Conservation (phyloP, 1,284 basidiomycete genomes). For the Moniliophthora roreri region DNA sequence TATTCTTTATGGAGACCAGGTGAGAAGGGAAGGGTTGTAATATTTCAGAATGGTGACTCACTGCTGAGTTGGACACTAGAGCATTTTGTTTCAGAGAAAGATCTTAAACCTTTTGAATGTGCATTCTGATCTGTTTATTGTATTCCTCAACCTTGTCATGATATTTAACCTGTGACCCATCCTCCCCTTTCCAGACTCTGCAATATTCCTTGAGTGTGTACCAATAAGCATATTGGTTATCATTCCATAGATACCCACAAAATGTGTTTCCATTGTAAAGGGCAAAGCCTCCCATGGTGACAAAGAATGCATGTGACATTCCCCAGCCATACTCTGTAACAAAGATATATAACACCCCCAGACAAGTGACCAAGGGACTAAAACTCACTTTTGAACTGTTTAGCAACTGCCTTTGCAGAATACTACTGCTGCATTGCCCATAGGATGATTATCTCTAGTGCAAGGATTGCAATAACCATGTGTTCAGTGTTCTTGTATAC, state of each 20-base stretch:
- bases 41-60: too few species aligned
- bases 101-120: too few species aligned
- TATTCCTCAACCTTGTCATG: too few species aligned
- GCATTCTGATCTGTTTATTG: too few species aligned
- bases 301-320: background rate
- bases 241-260: background rate
- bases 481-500: slow-evolving; percentile 12
- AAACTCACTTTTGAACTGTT: slow-evolving; percentile 10
- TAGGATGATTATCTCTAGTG: slow-evolving; percentile 24
- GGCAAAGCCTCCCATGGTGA: background rate
- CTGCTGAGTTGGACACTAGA: too few species aligned
- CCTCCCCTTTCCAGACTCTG: background rate
- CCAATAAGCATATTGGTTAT: background rate
- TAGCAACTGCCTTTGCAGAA: slow-evolving; percentile 14
- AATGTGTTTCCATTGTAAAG: background rate
- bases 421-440: slow-evolving; percentile 28
- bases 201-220: background rate
- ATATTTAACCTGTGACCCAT: too few species aligned
- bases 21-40: too few species aligned
- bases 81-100: too few species aligned
- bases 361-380: background rate
- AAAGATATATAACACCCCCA: background rate
- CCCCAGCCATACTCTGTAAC: background rate
- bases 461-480: slow-evolving; percentile 23
- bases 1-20: too few species aligned